Conservation (phyloP, 1,284 basidiomycete species). For the Ustilago sp. region DNA sequence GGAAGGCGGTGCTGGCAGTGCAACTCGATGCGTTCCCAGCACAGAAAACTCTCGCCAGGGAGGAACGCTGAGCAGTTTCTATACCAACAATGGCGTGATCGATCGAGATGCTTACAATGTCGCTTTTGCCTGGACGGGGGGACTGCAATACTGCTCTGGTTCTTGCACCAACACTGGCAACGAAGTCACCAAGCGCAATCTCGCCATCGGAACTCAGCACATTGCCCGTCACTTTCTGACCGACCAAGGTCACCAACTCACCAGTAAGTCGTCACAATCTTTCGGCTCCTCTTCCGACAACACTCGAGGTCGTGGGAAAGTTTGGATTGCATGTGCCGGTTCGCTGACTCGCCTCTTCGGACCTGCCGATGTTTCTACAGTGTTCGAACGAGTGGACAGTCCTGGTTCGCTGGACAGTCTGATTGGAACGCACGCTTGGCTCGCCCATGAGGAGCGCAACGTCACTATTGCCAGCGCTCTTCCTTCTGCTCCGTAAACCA, state of each 20-base stretch:
- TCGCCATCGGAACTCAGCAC: slow-evolving; percentile 23
- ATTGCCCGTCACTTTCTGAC: slow-evolving; percentile 30
- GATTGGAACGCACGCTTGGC: slow-evolving; percentile 46
- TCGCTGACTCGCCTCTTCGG: slow-evolving; percentile 5
- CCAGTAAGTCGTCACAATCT: slow-evolving; percentile 27
- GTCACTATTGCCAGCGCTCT: slow-evolving; percentile 48
- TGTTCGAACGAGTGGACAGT: slow-evolving; percentile 47
- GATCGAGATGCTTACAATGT: slow-evolving; percentile 54
- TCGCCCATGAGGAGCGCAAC: slow-evolving; percentile 49
- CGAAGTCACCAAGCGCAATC: slow-evolving; percentile 31
- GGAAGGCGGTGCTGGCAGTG: slow-evolving; percentile 52
- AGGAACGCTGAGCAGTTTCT: slow-evolving; percentile 47
- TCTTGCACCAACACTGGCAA: slow-evolving; percentile 53
- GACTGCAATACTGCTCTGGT: slow-evolving; percentile 48
- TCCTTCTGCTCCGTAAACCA: background rate
- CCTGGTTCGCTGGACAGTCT: slow-evolving; percentile 47
- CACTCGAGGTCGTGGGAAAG: background rate
- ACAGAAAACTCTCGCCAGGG: slow-evolving; percentile 55
- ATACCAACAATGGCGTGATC: slow-evolving; percentile 35
- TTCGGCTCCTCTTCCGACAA: background rate
- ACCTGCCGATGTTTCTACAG: slow-evolving; percentile 7
- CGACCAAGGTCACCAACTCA: slow-evolving; percentile 47
- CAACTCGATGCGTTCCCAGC: slow-evolving; percentile 52
- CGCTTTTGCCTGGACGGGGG: slow-evolving; percentile 35
- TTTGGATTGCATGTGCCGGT: background rate